phyloP scores from a whole-genome alignment of 1,284 basidiomycete genomes.

The Cryptococcus wingfieldii region DNA sequence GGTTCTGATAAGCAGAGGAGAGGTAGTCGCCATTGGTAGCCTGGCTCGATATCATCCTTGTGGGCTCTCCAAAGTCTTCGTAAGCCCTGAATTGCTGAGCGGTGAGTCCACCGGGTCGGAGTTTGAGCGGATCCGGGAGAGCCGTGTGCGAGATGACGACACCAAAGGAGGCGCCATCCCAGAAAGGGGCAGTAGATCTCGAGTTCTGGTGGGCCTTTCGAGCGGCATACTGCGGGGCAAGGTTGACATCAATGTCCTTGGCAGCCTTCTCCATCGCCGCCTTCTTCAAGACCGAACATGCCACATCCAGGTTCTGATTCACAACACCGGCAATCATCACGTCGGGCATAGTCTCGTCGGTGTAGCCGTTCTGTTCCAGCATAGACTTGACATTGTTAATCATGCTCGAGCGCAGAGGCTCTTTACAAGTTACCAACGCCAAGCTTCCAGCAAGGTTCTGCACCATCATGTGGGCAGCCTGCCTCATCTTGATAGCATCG shows the following conservation, averaged over 20 bases:
- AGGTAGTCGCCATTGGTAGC: constrained; percentile 28
- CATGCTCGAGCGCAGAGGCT: constrained; percentile 89
- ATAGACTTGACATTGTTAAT: constrained; percentile 80
- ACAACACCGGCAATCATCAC: constrained; percentile 71
- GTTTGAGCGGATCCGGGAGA: constrained; percentile 83
- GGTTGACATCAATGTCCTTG: constrained; percentile 89
- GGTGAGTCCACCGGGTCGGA: constrained; percentile 78
- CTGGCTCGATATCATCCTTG: constrained; percentile 29
- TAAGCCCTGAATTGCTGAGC: constrained; percentile 83
- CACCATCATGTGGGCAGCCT: constrained; percentile 93
- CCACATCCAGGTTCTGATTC: constrained; percentile 89
- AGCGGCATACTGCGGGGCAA: constrained; percentile 73
- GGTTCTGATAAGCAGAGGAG: constrained; percentile 23
- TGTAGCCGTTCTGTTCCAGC: constrained; percentile 78
- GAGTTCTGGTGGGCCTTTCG: constrained; percentile 80
- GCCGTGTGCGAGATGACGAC: constrained; percentile 70
- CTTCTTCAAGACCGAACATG: constrained; percentile 92
- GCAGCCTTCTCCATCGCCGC: constrained; percentile 96
- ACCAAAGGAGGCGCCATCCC: constrained; percentile 68
- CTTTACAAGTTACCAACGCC: constrained; percentile 97
- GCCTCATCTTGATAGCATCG: constrained; percentile 84
- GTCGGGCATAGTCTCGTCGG: constrained; percentile 59
- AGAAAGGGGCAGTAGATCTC: constrained; percentile 63
- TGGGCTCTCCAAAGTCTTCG: constrained; percentile 77
- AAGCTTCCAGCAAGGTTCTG: constrained; percentile 95